These are phyloP conservation scores for Parietaria judaica DNA, from an alignment of 306 rosid species.

Conservation along the genomic window DNA sequence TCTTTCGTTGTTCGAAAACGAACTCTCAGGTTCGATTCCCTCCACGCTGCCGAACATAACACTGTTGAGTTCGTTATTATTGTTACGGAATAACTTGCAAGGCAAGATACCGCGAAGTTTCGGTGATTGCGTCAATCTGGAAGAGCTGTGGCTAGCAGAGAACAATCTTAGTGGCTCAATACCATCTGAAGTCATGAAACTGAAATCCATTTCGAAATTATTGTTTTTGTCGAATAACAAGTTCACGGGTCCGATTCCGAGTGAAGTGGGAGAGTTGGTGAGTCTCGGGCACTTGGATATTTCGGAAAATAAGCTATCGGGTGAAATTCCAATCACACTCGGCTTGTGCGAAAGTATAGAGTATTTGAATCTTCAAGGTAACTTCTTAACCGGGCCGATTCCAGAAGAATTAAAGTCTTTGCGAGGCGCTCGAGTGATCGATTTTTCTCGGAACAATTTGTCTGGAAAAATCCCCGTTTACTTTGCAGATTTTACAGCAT, in stretches of 20 bases:
- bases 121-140: slow-evolving; percentile 9
- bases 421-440: slow-evolving; percentile 9
- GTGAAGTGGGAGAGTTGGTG: slow-evolving; percentile 12
- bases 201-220: slow-evolving; percentile 11
- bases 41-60: slow-evolving; percentile 19
- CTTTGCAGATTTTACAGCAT: background rate
- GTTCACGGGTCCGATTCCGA: slow-evolving; percentile 20
- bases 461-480: background rate
- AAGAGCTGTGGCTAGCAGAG: background rate
- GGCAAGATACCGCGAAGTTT: slow-evolving; percentile 20
- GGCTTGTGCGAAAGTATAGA: slow-evolving; percentile 12
- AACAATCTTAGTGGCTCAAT: slow-evolving; percentile 23
- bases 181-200: slow-evolving; percentile 14
- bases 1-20: background rate
- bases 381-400: slow-evolving; percentile 18
- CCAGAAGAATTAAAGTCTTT: slow-evolving; percentile 11
- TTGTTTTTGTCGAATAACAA: slow-evolving; percentile 17
- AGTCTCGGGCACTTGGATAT: slow-evolving; percentile 14
- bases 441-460: slow-evolving; percentile 24
- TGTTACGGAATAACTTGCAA: slow-evolving; percentile 3
- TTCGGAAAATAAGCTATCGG: slow-evolving; percentile 17
- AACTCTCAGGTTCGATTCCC: slow-evolving; percentile 23
- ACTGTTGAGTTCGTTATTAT: background rate
- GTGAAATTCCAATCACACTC: slow-evolving; percentile 14
- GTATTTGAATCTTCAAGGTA: slow-evolving; percentile 6